Percentiles rank a stretch among this genome's conserved stretches.
phyloP scores from a whole-genome alignment of 2,329 filamentous ascomycete species.

The Aspergillus phoenicis region DNA sequence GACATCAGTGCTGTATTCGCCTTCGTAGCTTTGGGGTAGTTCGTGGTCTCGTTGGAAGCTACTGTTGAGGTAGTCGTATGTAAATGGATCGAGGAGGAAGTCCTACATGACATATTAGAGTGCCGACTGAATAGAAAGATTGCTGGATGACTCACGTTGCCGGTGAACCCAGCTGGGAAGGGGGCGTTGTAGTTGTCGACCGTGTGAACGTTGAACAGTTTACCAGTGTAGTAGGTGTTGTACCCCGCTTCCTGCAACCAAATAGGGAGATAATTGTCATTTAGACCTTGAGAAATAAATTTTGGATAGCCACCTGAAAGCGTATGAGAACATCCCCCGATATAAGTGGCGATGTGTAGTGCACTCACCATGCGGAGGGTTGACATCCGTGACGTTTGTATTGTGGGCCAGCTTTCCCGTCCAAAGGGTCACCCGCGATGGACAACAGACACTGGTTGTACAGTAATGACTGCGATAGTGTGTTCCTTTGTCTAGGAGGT shows the following conservation, averaged over 20 bases:
- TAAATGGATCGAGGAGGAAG: constrained; percentile 47
- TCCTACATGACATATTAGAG: constrained; percentile 18
- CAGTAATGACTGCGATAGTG: constrained; percentile 61
- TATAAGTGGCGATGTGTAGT: not conserved
- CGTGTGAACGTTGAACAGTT: constrained; percentile 57
- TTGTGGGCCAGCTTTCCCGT: constrained; percentile 68
- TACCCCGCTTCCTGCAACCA: constrained; percentile 57
- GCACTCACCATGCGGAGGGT: constrained; percentile 30
- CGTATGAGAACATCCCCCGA: not conserved
- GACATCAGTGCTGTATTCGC: constrained; percentile 60
- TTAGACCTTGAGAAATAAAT: constrained; percentile 54
- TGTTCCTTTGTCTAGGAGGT: constrained; percentile 53
- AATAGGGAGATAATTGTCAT: constrained; percentile 54
- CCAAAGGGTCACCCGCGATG: constrained; percentile 63
- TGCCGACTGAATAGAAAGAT: too few relatives aligned
- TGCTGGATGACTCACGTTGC: not conserved
- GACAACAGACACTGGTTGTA: constrained; percentile 67
- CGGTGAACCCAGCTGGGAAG: constrained; percentile 37
- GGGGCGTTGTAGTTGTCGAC: constrained; percentile 52
- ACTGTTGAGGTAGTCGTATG: constrained; percentile 67
- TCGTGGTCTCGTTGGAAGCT: constrained; percentile 62
- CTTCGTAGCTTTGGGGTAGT: constrained; percentile 55
- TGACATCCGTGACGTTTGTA: constrained; percentile 63
- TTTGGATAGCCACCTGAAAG: constrained; percentile 50
- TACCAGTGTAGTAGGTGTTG: constrained; percentile 58